Base-by-base conservation (phyloP, 1,284 basidiomycete genomes). In the Cutaneotrichosporon cavernicola region DNA sequence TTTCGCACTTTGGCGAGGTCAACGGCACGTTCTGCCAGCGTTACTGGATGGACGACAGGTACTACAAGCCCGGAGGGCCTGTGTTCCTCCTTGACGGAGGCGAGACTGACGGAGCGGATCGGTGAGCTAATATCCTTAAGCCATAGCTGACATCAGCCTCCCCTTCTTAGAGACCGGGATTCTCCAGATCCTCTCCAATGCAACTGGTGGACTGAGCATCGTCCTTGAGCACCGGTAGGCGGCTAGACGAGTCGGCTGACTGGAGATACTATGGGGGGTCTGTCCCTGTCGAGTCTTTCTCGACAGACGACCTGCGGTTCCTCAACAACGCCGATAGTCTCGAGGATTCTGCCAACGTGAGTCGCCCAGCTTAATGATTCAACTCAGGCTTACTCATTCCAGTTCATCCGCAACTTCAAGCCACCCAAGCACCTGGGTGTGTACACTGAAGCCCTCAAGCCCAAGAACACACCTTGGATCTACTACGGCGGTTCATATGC, bases 401-500 rank as follows among this genome's bases (percentile, higher is more conserved):
- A 90, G 77, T 97, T 98, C 76, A 92, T 97, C 84, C 82, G 85
- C 8, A 86, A 89, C 64, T 87, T 97, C 74, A 84, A 88, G 69
- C 89, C 95, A 62, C 79, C 79, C 16, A 22, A 61, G 46, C 68
- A 62, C 1, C 85, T 95, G 31, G 82, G 87, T 5, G 86, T 89
- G 64, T 72, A 91, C 63, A 59, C 68, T 9, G 88, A 88, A 3
- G 86, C 86, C 85, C 4, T 77, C 58, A 62, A 83, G 36, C 74
- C 75, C 9, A 68, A 67, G 21, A 68, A 72, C 21, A 88, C 89
- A 0, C 90, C 92, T 1, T 96, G 94, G 90, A 92, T 98, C 68
- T 96, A 96, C 79, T 97, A 97, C 72, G 95, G 96, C 32, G 92
- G 82, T 2, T 78, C 73, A 18, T 80, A 98, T 74, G 93, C 95